These are phyloP conservation scores for Cordyceps cicadae DNA, from an alignment of 2,329 filamentous ascomycete genomes.

Conservation along the genomic window DNA sequence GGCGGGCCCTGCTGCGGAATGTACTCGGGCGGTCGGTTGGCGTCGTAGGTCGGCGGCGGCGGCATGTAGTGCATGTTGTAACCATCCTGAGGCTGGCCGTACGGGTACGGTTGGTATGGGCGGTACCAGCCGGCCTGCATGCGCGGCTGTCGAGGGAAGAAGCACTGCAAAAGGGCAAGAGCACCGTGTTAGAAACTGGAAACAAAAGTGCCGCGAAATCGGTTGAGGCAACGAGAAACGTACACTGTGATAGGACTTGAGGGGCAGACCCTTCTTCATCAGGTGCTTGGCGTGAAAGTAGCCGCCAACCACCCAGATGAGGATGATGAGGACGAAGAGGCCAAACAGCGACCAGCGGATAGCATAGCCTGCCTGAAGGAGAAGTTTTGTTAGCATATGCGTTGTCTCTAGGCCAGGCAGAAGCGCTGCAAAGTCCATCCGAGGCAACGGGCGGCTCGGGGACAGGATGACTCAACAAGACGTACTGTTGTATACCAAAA, in stretches of 20 bases:
- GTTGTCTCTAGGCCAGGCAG: not conserved
- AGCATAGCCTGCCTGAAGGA: constrained; percentile 48
- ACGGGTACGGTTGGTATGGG: constrained; percentile 12
- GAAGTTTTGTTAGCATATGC: not conserved
- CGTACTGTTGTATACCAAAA: constrained; percentile 10
- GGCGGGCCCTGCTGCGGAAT: constrained; percentile 30
- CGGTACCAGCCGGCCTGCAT: constrained; percentile 42
- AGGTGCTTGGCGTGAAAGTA: constrained; percentile 62
- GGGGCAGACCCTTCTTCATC: constrained; percentile 55
- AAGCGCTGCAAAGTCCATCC: no score
- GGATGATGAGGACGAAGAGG: constrained; percentile 48
- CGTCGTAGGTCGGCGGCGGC: constrained; percentile 51
- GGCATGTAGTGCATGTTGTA: constrained; percentile 46
- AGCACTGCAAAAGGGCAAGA: constrained; percentile 31
- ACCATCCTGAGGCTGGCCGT: constrained; percentile 15
- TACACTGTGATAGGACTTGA: constrained; percentile 64
- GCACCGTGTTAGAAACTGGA: no score
- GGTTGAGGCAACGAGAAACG: constrained; percentile 17
- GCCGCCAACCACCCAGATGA: constrained; percentile 57
- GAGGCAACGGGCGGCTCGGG: no score
- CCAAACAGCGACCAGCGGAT: constrained; percentile 66
- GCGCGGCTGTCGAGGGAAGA: constrained; percentile 40
- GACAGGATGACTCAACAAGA: not conserved
- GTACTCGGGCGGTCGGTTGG: constrained; percentile 48
- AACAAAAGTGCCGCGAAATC: not conserved